Conservation (phyloP, 1,284 basidiomycete genomes). For the Cerrena zonata region DNA sequence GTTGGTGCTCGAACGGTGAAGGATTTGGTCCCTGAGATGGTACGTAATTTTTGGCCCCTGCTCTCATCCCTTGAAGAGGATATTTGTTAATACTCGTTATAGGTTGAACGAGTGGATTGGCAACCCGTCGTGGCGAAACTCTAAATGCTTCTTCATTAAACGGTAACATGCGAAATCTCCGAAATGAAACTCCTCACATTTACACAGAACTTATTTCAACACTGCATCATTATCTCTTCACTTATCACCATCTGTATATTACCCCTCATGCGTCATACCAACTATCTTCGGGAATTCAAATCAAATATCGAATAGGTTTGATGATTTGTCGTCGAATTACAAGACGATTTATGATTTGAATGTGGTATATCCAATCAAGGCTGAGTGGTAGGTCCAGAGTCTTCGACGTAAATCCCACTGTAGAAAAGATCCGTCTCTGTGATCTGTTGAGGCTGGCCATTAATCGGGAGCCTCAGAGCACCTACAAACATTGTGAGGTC, state of each 20-base stretch:
- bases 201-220: too few relatives aligned
- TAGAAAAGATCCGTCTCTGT: constrained; percentile 24
- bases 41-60: constrained; percentile 29
- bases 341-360: too few relatives aligned
- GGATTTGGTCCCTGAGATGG: constrained; percentile 78
- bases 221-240: too few relatives aligned
- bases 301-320: too few relatives aligned
- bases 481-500: constrained; percentile 13
- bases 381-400: constrained; percentile 19
- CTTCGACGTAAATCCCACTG: constrained; percentile 23
- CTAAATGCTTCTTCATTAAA: constrained; percentile 23
- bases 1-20: constrained; percentile 69
- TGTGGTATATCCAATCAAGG: too few relatives aligned
- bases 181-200: too few relatives aligned
- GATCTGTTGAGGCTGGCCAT: constrained; percentile 21
- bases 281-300: too few relatives aligned
- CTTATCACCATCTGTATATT: too few relatives aligned
- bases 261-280: too few relatives aligned
- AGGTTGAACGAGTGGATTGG: constrained; percentile 68
- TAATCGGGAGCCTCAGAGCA: constrained; percentile 21
- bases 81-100: background rate
- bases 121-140: constrained; percentile 43
- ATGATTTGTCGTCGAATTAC: too few relatives aligned
- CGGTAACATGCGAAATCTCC: too few relatives aligned
- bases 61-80: background rate